A percentile compares a stretch with the other conserved stretches of the same genome.
Evolutionary conservation across 2,329 filamentous ascomycete genomes (phyloP).

Genomic region (Diplodia sapinea): DNA sequence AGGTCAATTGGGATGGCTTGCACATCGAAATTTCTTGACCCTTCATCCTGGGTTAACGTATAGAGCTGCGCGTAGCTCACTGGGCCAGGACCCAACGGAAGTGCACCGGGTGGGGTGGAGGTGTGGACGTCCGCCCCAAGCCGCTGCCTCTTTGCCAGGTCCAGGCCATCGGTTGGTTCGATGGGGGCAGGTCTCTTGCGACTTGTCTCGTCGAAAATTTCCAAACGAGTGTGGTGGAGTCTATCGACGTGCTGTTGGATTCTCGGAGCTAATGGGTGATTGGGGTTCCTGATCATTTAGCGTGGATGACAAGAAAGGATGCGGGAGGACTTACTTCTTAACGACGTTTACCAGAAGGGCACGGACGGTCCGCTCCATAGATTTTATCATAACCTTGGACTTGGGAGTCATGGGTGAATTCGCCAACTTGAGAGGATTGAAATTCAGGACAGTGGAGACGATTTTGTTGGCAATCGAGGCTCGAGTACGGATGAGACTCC

Average conservation of each 20-base stretch:
- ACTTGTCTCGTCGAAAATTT: constrained; percentile 77
- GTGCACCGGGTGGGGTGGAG: constrained; percentile 60
- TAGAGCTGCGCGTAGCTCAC: constrained; percentile 84
- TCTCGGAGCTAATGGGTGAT: constrained; percentile 73
- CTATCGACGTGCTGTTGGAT: constrained; percentile 90
- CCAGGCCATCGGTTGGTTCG: constrained; percentile 73
- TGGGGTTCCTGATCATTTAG: constrained; percentile 68
- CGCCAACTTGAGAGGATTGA: constrained; percentile 86
- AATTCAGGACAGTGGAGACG: constrained; percentile 81
- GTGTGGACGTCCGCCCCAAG: constrained; percentile 61
- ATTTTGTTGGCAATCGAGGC: constrained; percentile 85
- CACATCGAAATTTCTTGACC: constrained; percentile 80
- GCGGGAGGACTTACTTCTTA: constrained; percentile 65
- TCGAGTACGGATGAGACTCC: constrained; percentile 80
- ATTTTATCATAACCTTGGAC: constrained; percentile 81
- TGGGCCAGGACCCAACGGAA: constrained; percentile 74
- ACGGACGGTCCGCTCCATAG: constrained; percentile 92
- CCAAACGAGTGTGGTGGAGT: constrained; percentile 75
- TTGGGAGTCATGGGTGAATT: constrained; percentile 78
- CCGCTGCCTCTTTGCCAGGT: constrained; percentile 81
- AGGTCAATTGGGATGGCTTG: constrained; percentile 76
- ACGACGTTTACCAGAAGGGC: constrained; percentile 82
- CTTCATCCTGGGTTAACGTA: constrained; percentile 78
- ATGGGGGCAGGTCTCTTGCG: constrained; percentile 77
- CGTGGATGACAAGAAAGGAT: no score